Evolutionary conservation across 2,329 filamentous ascomycete genomes (phyloP), one percentile per base, ranked within the genome.

Genomic region (Atkinsonella hypoxylon): DNA sequence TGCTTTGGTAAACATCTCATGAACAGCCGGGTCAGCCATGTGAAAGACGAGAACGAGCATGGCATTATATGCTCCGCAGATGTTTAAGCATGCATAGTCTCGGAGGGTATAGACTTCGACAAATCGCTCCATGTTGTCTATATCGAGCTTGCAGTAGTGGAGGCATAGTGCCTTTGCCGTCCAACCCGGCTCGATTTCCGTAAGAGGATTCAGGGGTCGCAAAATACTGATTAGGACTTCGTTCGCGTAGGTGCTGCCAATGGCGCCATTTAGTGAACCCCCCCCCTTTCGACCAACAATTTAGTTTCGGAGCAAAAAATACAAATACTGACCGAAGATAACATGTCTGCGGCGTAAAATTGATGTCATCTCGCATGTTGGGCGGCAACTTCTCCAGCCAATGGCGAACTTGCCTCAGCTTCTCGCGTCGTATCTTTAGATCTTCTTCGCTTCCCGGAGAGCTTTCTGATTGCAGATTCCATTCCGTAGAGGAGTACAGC

Each of bases 291-390:
- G 15, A 15, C n/a, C 42, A 40, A 26, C 26, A 8, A n/a, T n/a
- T n/a, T 26, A 26, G 26, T 26, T 26, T 26, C 26, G 26, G 26
- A 8, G 26, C 26, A 26, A n/a, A n/a, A n/a, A n/a, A n/a, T n/a
- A n/a, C n/a, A n/a, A 7, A 26, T 26, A 26, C 41, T 17, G 30
- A 55, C 54, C 52, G 54, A 32, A 57, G 48, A 42, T 48, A 52
- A 31, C 47, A 53, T 3, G 55, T 55, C 48, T 57, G 55, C 1
- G 52, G 54, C 2, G 54, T 54, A 34, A 53, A 49, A 26, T 57
- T 57, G n/a, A 43, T 32, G n/a, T 55, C 53, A 11, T 51, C 46
- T 9, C 41, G 45, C 54, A 57, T 48, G 32, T 50, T 47, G 2
- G 42, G 41, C 7, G 55, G 55, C 22, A 55, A 36, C 6, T n/a